A percentile compares a stretch with the other conserved stretches of the same genome.
Evolutionary conservation across 2,329 filamentous ascomycete species (phyloP).

Genomic region (Metarhizium album): DNA sequence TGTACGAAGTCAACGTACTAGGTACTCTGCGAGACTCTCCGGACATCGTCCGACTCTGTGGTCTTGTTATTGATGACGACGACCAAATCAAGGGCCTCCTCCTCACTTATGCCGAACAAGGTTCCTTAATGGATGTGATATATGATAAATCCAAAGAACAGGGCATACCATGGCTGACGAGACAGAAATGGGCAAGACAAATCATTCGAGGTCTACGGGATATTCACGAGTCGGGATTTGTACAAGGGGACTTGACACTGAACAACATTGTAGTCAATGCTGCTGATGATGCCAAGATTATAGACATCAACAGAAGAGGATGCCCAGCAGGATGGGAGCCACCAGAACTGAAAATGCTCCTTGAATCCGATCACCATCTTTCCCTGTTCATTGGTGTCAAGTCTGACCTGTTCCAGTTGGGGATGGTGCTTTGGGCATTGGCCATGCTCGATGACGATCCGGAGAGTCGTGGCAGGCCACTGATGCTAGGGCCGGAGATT

Average conservation of each 20-base stretch:
- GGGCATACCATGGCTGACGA: slow-evolving; percentile 54
- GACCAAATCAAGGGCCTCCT: slow-evolving; percentile 76
- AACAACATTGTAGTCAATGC: slow-evolving; percentile 93
- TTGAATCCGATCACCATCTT: slow-evolving; percentile 80
- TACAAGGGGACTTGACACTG: slow-evolving; percentile 94
- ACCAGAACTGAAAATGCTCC: slow-evolving; percentile 75
- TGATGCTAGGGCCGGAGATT: slow-evolving; percentile 46
- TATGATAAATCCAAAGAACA: slow-evolving; percentile 62
- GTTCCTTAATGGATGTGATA: slow-evolving; percentile 81
- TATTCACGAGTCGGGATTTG: slow-evolving; percentile 91
- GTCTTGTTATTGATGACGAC: slow-evolving; percentile 81
- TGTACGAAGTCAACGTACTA: slow-evolving; percentile 96
- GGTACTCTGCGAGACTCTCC: slow-evolving; percentile 60
- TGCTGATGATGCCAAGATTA: slow-evolving; percentile 81
- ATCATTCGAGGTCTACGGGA: slow-evolving; percentile 83
- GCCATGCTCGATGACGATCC: slow-evolving; percentile 85
- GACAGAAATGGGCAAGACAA: slow-evolving; percentile 82
- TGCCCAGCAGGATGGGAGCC: slow-evolving; percentile 97
- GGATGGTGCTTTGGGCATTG: slow-evolving; percentile 93
- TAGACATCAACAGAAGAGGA: slow-evolving; percentile 95
- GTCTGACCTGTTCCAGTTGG: slow-evolving; percentile 89
- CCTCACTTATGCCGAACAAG: slow-evolving; percentile 77
- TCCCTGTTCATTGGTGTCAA: slow-evolving; percentile 98
- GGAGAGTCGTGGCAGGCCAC: slow-evolving; percentile 63
- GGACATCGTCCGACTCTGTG: slow-evolving; percentile 78